Base-by-base conservation (phyloP, 306 rosid species). In the Oemleria cerasiformis region DNA sequence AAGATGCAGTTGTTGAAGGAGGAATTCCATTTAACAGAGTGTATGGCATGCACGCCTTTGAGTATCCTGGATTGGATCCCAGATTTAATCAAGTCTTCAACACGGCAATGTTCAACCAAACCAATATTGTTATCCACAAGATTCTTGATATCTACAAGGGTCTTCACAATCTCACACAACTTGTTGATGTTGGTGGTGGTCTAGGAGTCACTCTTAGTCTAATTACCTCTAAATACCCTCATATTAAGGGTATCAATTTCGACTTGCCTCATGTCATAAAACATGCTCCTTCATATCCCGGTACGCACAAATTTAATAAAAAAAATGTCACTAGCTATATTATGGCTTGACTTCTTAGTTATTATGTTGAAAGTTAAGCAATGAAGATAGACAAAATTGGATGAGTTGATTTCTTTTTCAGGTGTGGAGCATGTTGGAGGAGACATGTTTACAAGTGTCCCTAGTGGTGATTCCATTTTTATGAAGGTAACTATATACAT, bases 121-220 rank as follows among this genome's bases (percentile, higher is more conserved):
- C 70, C 57, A 83, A 15, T 1, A 10, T 83, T 6, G 63, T 73
- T 39, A 34, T 74, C 14, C 84, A 83, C 41, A 81, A 74, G 65
- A 34, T 77, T 39, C 82, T 88, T 6, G 56, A 83, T 54, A 9
- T 48, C 34, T 87, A 83, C 81, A 75, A 73, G 38, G 92, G 89
- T 11, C 79, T 87, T 79, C 74, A 75, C 3, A 38, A 69, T 14
- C 42, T 87, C 3, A 75, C 72, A 14, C 81, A 39, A 63, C 74
- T 87, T 8, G 89, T 87, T 36, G 92, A 90, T 73, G 86, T 88
- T 68, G 91, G 95, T 20, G 89, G 89, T 39, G 87, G 90, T 38
- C 66, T 84, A 13, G 96, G 91, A 39, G 71, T 74, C 8, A 78
- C 57, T 19, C 79, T 86, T 19, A 81, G 59, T 55, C 11, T 81